Conservation (phyloP, 2,329 filamentous ascomycete genomes). For the Arthrobotrys pseudoclavata region DNA sequence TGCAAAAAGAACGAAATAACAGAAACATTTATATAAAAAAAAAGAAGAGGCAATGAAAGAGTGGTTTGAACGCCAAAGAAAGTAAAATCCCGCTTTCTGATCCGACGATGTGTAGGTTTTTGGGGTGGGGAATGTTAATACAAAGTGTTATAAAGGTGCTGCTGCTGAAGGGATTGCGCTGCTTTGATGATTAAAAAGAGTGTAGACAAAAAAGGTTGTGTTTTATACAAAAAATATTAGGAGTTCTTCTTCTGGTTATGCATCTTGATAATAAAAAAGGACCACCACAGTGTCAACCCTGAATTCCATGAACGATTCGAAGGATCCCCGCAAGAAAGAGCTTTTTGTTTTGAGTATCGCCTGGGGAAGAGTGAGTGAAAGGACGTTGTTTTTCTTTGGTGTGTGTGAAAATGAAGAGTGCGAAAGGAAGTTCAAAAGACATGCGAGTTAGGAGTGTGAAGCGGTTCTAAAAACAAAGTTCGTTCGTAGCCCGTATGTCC, state of each 20-base stretch:
- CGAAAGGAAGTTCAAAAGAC: constrained; percentile 26
- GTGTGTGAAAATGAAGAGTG: constrained; percentile 26
- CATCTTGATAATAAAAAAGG: constrained; percentile 29
- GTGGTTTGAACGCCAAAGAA: constrained; percentile 55
- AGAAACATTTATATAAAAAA: constrained; percentile 6
- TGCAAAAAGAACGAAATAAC: constrained; percentile 61
- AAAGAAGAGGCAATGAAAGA: constrained; percentile 56
- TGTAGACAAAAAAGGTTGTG: constrained; percentile 38
- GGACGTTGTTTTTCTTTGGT: constrained; percentile 16
- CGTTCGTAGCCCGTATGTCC: constrained; percentile 44
- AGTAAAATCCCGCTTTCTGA: constrained; percentile 59
- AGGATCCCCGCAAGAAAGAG: constrained; percentile 34
- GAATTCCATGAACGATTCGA: constrained; percentile 41
- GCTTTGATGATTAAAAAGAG: constrained; percentile 53
- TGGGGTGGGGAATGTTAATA: constrained; percentile 27
- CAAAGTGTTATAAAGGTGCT: constrained; percentile 25
- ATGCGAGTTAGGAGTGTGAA: constrained; percentile 36
- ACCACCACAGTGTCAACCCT: constrained; percentile 53
- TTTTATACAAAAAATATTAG: constrained; percentile 47
- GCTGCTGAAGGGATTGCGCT: constrained; percentile 10
- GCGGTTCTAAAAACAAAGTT: constrained; percentile 53
- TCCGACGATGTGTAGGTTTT: constrained; percentile 37
- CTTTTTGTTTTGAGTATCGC: constrained; percentile 31
- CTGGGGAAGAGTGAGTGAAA: constrained; percentile 20
- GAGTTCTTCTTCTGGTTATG: constrained; percentile 25